Evolutionary conservation across 176 grass and related monocot genomes (phyloP), one percentile per base, ranked within the genome.

Genomic region (Saccharum spontaneum): DNA sequence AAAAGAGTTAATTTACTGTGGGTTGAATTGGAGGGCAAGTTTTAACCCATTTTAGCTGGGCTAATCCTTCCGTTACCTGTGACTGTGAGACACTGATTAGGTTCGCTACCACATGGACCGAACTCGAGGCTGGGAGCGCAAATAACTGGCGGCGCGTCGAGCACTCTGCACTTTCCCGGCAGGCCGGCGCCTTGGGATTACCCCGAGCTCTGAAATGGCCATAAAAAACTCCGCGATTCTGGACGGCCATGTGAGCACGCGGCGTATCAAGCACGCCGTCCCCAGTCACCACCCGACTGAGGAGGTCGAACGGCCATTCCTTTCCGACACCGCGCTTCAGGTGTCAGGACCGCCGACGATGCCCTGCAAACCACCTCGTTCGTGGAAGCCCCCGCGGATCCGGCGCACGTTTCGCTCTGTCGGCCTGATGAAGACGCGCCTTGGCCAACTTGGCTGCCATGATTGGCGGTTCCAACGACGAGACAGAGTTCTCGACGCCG

Each of bases 381-480:
- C 82, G 10, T 75, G 82, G 43, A 30, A 4, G 33, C n/a, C 41
- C 23, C 80, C 74, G 66, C 67, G 31, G 77, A 80, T 86, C 84
- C 84, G 68, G 41, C 84, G 73, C 72, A 64, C 80, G 73, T 79
- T 79, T 64, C 74, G 43, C 80, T 78, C 52, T 5, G 37, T 28
- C 34, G 44, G 45, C 54, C 67, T 16, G 44, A 46, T 8, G 24
- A 33, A 50, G 45, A 74, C 44, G 26, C 71, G 5, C 71, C 71
- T 49, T 31, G 38, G 69, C 77, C 87, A 85, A 84, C 76, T 60
- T 67, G 69, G 79, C 81, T 20, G 34, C 48, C 46, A 81, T 81
- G 79, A 81, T 55, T 55, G 23, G 45, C 48, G 14, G 69, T 34
- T 71, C 15, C 73, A 48, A 10, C 71, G 63, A 55, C 50, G 79